Evolutionary conservation across 1,139 yeast genomes (phyloP).

Genomic region (Hansenula sp.): DNA sequence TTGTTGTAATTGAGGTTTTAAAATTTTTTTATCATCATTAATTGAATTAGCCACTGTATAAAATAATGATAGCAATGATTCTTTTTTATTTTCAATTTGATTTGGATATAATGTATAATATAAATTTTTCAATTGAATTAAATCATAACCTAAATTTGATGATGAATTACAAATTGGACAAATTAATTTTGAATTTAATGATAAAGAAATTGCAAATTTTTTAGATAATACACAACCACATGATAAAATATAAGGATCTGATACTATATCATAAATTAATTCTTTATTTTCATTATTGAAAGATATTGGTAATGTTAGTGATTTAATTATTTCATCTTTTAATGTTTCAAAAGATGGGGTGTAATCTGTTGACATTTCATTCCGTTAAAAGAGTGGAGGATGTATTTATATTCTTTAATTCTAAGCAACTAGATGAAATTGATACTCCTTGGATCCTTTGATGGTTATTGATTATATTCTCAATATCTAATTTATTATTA

Average conservation of each 20-base stretch:
- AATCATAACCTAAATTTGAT: constrained; percentile 37
- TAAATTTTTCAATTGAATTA: constrained; percentile 51
- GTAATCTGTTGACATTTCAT: constrained; percentile 1
- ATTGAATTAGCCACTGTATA: constrained; percentile 24
- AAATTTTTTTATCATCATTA: constrained; percentile 18
- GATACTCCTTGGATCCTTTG: too few relatives aligned
- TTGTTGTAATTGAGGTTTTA: constrained; percentile 5
- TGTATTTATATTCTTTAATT: too few relatives aligned
- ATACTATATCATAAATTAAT: background rate
- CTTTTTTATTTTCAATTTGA: constrained; percentile 9
- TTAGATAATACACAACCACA: constrained; percentile 77
- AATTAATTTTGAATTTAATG: constrained; percentile 10
- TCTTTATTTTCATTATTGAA: background rate
- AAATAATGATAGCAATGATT: constrained; percentile 22
- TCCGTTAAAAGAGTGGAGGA: background rate
- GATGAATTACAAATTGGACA: constrained; percentile 50
- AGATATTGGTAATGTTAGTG: constrained; percentile 1
- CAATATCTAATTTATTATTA: too few relatives aligned
- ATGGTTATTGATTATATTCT: too few relatives aligned
- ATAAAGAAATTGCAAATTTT: constrained; percentile 24
- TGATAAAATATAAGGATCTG: constrained; percentile 38
- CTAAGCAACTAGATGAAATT: too few relatives aligned
- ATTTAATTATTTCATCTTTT: background rate
- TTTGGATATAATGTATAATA: constrained; percentile 25
- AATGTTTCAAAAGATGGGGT: background rate